A percentile compares a stretch with the other conserved stretches of the same genome.
phyloP scores from a whole-genome alignment of 768 basidiomycete genomes.

The Leccinum aurantiacum region DNA sequence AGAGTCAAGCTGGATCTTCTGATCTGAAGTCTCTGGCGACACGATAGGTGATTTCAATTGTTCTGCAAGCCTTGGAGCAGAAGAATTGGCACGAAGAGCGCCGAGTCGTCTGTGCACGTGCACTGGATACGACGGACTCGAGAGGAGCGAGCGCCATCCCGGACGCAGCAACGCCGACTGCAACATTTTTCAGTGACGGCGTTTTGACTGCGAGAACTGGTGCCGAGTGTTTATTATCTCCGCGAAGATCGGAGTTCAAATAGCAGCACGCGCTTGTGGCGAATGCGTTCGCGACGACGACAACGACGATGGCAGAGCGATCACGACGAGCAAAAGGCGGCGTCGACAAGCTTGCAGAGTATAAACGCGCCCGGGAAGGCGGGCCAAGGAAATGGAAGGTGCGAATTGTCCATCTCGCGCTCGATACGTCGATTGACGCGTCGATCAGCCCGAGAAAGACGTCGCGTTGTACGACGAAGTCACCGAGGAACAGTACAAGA shows the following conservation, averaged over 20 bases:
- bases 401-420: conserved; percentile 12
- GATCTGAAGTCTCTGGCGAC: conserved; percentile 2
- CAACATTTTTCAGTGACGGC: neutral
- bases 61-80: conserved; percentile 7
- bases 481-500: conserved; percentile 83
- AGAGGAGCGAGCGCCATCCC: conserved; percentile 42
- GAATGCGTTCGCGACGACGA: conserved; percentile 1
- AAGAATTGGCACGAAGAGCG: conserved; percentile 22
- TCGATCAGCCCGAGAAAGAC: conserved; percentile 52
- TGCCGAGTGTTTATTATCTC: conserved; percentile 13
- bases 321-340: conserved; percentile 26
- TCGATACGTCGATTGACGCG: conserved; percentile 23
- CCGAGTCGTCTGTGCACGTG: conserved; percentile 40
- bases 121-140: conserved; percentile 27
- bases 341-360: conserved; percentile 54
- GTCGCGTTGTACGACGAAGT: conserved; percentile 84
- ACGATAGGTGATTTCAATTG: neutral
- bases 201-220: neutral
- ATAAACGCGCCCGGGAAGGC: conserved; percentile 59
- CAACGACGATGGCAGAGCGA: conserved; percentile 26
- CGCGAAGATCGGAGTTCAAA: conserved; percentile 27
- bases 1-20: conserved; percentile 33
- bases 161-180: conserved; percentile 34
- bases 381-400: conserved; percentile 62
- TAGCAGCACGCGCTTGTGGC: conserved; percentile 31